These are phyloP conservation scores for Zygotorulaspora florentina DNA, from an alignment of 805 yeast species.

Conservation along the genomic window DNA sequence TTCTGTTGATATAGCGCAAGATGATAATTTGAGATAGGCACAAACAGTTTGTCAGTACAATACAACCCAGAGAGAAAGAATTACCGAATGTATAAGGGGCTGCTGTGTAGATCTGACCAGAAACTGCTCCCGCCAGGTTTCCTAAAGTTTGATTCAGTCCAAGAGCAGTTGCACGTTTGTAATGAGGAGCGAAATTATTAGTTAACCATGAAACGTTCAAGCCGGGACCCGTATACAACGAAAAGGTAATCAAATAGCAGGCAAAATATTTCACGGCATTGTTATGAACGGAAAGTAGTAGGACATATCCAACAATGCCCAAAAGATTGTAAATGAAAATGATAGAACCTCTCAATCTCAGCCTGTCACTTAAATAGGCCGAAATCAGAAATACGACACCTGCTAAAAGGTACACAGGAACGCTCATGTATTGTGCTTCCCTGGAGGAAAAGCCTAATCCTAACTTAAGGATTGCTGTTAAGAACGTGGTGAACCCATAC, in stretches of 20 bases:
- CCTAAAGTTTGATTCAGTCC: conserved; percentile 44
- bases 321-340: conserved; percentile 28
- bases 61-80: conserved; percentile 39
- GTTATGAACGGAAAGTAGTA: conserved; percentile 30
- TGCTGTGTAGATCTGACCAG: conserved; percentile 41
- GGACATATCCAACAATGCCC: conserved; percentile 34
- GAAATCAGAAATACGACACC: conserved; percentile 28
- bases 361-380: conserved; percentile 32
- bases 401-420: conserved; percentile 39
- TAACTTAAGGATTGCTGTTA: conserved; percentile 38
- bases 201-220: conserved; percentile 44
- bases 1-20: conserved; percentile 14
- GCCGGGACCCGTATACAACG: conserved; percentile 39
- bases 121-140: conserved; percentile 43
- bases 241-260: conserved; percentile 35
- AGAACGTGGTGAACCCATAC: conserved; percentile 42
- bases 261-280: conserved; percentile 38
- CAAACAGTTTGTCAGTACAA: conserved; percentile 22
- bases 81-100: conserved; percentile 41
- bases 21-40: conserved; percentile 18
- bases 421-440: conserved; percentile 39
- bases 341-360: conserved; percentile 33
- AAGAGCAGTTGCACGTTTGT: conserved; percentile 41
- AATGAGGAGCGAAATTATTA: conserved; percentile 40
- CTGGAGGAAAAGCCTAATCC: conserved; percentile 23